phyloP scores from a whole-genome alignment of 441 rosid genomes.

The Flueggea neowawraea region DNA sequence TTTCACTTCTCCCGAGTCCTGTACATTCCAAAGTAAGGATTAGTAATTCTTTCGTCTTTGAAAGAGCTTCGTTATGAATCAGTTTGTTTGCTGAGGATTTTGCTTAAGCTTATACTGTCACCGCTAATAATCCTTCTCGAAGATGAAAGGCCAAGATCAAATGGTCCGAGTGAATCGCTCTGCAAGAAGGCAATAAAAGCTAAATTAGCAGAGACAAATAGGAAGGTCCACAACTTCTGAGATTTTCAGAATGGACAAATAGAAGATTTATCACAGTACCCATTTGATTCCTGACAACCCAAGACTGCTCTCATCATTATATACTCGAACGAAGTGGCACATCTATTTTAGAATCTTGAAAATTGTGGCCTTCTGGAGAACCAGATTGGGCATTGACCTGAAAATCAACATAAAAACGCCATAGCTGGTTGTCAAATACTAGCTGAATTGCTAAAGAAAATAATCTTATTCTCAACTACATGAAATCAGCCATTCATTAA shows the following conservation, averaged over 20 bases:
- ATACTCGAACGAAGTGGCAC: constrained; percentile 34
- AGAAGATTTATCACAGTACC: constrained; percentile 31
- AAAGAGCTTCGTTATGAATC: background rate
- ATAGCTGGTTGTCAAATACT: too few relatives aligned
- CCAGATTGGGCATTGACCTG: too few relatives aligned
- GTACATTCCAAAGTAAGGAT: constrained; percentile 3
- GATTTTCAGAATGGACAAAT: too few relatives aligned
- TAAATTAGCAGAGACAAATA: too few relatives aligned
- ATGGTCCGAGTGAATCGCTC: constrained; percentile 84
- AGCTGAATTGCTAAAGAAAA: background rate
- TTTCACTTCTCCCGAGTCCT: background rate
- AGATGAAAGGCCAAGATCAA: constrained; percentile 72
- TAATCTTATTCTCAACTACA: background rate
- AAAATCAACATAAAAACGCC: constrained; percentile 8
- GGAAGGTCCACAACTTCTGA: too few relatives aligned
- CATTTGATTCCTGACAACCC: constrained; percentile 88
- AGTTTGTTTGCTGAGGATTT: constrained; percentile 18
- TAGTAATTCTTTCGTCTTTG: constrained; percentile 1
- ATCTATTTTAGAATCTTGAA: constrained; percentile 42
- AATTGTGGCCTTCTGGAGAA: constrained; percentile 26
- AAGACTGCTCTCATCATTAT: constrained; percentile 71
- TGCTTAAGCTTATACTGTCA: constrained; percentile 39
- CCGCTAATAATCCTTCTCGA: constrained; percentile 42
- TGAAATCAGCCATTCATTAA: background rate
- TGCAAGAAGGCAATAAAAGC: constrained; percentile 22